Base-by-base conservation (phyloP, 1,284 basidiomycete species). In the Malassezia japonica region DNA sequence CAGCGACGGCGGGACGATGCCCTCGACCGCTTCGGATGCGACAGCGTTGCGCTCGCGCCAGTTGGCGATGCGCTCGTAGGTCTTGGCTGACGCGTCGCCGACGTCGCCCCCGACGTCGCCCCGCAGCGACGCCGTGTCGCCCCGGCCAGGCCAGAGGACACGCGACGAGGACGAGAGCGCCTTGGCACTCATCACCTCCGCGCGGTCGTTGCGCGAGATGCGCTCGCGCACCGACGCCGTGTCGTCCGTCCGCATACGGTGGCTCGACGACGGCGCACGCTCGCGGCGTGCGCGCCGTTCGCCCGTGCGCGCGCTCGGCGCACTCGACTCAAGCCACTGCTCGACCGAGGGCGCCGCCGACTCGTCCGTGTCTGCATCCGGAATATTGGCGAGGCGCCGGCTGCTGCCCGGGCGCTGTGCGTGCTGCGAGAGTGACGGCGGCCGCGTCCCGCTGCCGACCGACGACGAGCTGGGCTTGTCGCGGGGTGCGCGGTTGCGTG, bases 21-120 rank as follows among this genome's bases (percentile, higher is more conserved):
- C 8, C n/a, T 18, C 29, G 5, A 12, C 16, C 31, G 16, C 15
- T 13, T 38, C 23, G 4, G 16, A 7, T 6, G 16, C 16, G 18
- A 21, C 42, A 9, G 44, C 50, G 9, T 41, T 37, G 33, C 29
- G 39, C 12, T 54, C 51, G 25, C 51, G 51, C 51, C 51, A 54
- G 10, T 33, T 28, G 5, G 51, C 46, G 21, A 54, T 44, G 35
- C 51, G 51, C 16, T 54, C 51, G 9, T 34, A 48, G 3, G 46
- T 34, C 25, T 38, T 32, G 15, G 43, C 27, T 21, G n/a, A n/a
- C n/a, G n/a, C n/a, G 32, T n/a, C 32, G 32, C 32, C 9, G 13
- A 6, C 43, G 33, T 16, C 23, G 23, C 12, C 21, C 13, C n/a
- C 32, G 8, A 15, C 38, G 28, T 23, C 38, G 28, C 9, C 20